Base-by-base conservation (phyloP, 805 yeast species). In the Ogataea paradorogensis region DNA sequence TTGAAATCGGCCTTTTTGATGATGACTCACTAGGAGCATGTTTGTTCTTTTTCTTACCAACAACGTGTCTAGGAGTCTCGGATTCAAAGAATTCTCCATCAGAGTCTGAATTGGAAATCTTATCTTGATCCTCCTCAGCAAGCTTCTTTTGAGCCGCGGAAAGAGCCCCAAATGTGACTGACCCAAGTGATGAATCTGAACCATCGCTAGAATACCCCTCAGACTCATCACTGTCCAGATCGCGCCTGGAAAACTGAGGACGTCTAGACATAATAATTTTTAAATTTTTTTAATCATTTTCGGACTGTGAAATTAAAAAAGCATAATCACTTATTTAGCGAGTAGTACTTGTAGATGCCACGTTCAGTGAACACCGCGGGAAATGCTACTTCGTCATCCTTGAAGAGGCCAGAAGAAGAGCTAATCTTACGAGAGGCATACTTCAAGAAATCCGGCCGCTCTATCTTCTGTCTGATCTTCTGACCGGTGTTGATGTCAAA, bases 1-100 rank as follows among this genome's bases (percentile, higher is more conserved):
- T 69, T 0, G 87, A 67, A 0, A 84, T 95, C 13, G 81, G 83
- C 48, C 66, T 74, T 60, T 84, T 88, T 0, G 95, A 68, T 6
- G 93, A 83, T 18, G 76, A 55, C 56, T 86, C 97, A 2, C 79
- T 66, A 9, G 99, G 99, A 0, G 95, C 96, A 67, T 91, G 96
- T 58, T 90, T 91, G 47, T 63, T 71, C 51, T 69, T 74, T 50
- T 71, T 72, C 33, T 43, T 51, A n/a, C 42, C 27, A 48, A 33
- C 42, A 45, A 40, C 20, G 31, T 31, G 31, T 15, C 29, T 48
- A 53, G 1, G 53, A 62, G 28, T 11, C n/a, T 27, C 15, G 5
- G 57, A 69, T 46, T 67, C 72, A 38, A 73, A 74, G 40, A 70
- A 67, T 3, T 61, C 71, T 10, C 38, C 47, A 16, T 40, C 50